A percentile compares a stretch with the other conserved stretches of the same genome.
Evolutionary conservation across 2,329 filamentous ascomycete species (phyloP).

Genomic region (Fusarium nematophilum): DNA sequence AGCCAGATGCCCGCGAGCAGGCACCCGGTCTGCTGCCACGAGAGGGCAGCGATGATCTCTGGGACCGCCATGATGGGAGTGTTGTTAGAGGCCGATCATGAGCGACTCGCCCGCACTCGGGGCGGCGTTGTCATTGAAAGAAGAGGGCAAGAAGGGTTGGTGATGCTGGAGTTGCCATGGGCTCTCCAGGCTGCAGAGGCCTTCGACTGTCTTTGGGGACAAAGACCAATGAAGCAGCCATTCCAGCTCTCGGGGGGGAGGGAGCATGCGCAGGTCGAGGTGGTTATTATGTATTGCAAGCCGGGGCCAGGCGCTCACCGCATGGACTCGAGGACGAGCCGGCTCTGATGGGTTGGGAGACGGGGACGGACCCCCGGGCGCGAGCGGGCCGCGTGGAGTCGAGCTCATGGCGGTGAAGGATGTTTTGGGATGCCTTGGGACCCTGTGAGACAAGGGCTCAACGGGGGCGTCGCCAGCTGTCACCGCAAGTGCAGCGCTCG

Average conservation of each 20-base stretch:
- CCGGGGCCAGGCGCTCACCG: conserved; percentile 32
- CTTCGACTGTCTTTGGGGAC: conserved; percentile 28
- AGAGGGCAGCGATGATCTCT: conserved; percentile 36
- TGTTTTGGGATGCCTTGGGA: conserved; percentile 9
- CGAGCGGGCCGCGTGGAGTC: conserved; percentile 44
- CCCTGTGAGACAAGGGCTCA: conserved; percentile 32
- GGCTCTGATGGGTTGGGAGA: conserved; percentile 24
- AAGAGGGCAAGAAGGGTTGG: conserved; percentile 11
- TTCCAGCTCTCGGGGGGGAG: background rate
- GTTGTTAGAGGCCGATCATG: conserved; percentile 37
- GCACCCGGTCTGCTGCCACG: conserved; percentile 42
- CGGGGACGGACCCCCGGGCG: conserved; percentile 30
- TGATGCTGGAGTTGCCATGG: conserved; percentile 35
- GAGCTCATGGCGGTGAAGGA: conserved; percentile 43
- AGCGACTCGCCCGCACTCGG: conserved; percentile 40
- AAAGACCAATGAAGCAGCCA: conserved; percentile 16
- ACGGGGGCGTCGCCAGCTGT: conserved; percentile 39
- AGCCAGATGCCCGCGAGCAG: conserved; percentile 43
- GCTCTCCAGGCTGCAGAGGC: conserved; percentile 41
- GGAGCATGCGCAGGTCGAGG: conserved; percentile 32
- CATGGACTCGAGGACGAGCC: conserved; percentile 27
- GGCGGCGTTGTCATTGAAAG: conserved; percentile 45
- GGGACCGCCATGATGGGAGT: conserved; percentile 40
- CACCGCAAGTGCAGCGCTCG: conserved; percentile 43
- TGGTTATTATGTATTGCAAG: conserved; percentile 43